phyloP scores from a whole-genome alignment of 2,329 filamentous ascomycete genomes.

The Didymella glomerata region DNA sequence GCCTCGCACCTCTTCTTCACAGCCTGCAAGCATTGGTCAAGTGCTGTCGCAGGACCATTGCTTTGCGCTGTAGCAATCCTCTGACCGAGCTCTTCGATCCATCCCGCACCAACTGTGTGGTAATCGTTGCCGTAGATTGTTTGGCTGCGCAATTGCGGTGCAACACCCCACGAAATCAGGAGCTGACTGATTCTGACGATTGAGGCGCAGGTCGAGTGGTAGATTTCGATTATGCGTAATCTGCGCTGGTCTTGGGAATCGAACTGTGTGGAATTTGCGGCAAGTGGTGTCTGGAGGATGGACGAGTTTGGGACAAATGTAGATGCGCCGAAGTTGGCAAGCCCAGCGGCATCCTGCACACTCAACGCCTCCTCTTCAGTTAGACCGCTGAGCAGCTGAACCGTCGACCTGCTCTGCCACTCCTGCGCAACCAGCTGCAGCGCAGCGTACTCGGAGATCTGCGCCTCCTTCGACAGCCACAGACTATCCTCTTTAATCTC shows the following conservation, averaged over 20 bases:
- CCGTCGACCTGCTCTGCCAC: slow-evolving; percentile 80
- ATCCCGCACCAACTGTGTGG: slow-evolving; percentile 40
- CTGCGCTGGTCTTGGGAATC: slow-evolving; percentile 69
- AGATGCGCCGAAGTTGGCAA: slow-evolving; percentile 67
- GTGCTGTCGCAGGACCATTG: slow-evolving; percentile 51
- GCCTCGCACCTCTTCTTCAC: slow-evolving; percentile 58
- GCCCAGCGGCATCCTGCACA: slow-evolving; percentile 75
- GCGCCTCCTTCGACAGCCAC: slow-evolving; percentile 82
- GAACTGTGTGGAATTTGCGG: slow-evolving; percentile 55
- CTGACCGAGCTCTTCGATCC: slow-evolving; percentile 47
- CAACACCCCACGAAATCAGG: slow-evolving; percentile 47
- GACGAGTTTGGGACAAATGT: slow-evolving; percentile 56
- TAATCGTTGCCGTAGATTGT: slow-evolving; percentile 42
- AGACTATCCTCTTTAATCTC: slow-evolving; percentile 83
- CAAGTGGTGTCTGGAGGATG: slow-evolving; percentile 43
- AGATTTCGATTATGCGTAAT: slow-evolving; percentile 73
- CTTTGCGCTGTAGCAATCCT: slow-evolving; percentile 42
- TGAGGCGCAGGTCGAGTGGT: slow-evolving; percentile 74
- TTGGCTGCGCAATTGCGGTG: slow-evolving; percentile 38
- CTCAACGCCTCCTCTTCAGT: slow-evolving; percentile 81
- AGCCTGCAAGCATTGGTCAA: slow-evolving; percentile 58
- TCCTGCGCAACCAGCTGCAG: slow-evolving; percentile 83
- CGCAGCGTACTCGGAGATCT: slow-evolving; percentile 82
- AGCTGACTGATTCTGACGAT: slow-evolving; percentile 50
- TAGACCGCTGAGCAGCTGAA: slow-evolving; percentile 74